A percentile compares a stretch with the other conserved stretches of the same genome.
Evolutionary conservation across 257 asterid species (phyloP).

Genomic region (Perilla frutescens): DNA sequence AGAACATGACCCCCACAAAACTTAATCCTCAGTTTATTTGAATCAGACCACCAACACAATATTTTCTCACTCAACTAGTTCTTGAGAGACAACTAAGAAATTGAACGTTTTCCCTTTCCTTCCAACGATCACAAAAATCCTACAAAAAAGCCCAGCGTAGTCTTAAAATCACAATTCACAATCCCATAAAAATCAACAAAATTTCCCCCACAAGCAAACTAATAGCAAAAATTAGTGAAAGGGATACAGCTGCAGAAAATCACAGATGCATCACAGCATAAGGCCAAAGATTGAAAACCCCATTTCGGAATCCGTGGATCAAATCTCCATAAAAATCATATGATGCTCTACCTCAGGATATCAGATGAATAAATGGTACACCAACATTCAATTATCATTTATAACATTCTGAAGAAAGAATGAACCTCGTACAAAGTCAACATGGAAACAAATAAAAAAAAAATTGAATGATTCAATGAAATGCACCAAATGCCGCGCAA

Average conservation of each 20-base stretch:
- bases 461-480: constrained; percentile 9
- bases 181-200: constrained; percentile 22
- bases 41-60: constrained; percentile 16
- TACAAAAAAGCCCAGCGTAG: constrained; percentile 26
- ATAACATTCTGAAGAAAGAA: constrained; percentile 1
- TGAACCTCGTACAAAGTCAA: constrained; percentile 37
- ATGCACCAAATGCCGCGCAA: constrained; percentile 5
- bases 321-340: not conserved
- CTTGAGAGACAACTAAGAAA: constrained; percentile 22
- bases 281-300: constrained; percentile 25
- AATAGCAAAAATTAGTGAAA: not conserved
- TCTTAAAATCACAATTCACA: constrained; percentile 29
- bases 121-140: constrained; percentile 35
- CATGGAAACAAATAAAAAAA: not conserved
- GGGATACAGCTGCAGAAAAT: constrained; percentile 11
- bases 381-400: constrained; percentile 13
- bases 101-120: constrained; percentile 23
- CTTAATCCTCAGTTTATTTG: constrained; percentile 25
- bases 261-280: constrained; percentile 18
- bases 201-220: not conserved
- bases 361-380: not conserved
- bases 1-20: constrained; percentile 61
- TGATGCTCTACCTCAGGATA: not conserved
- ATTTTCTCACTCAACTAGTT: constrained; percentile 21
- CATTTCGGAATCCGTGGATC: constrained; percentile 16